These are phyloP conservation scores for Moniliophthora roreri DNA, from an alignment of 1,284 basidiomycete genomes.

Conservation along the genomic window DNA sequence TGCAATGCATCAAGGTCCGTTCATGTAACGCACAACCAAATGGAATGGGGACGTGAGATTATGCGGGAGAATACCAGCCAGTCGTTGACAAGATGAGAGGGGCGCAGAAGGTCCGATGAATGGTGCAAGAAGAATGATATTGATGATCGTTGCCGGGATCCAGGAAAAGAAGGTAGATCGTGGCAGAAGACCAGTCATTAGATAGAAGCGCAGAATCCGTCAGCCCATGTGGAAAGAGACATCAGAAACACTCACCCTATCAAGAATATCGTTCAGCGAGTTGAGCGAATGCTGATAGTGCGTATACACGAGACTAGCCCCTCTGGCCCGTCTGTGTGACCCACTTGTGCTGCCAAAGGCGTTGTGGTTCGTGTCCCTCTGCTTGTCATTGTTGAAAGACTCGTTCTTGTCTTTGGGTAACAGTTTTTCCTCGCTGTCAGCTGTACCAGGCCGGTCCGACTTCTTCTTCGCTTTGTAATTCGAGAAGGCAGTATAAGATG, in stretches of 20 bases:
- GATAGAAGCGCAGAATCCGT: no score
- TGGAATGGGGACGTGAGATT: background rate
- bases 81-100: no score
- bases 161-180: no score
- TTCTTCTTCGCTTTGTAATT: slow-evolving; percentile 26
- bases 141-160: no score
- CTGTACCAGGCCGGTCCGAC: slow-evolving; percentile 44
- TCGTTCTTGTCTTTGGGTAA: slow-evolving; percentile 34
- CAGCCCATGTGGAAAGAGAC: no score
- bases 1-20: slow-evolving; percentile 6
- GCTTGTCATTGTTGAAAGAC: slow-evolving; percentile 14
- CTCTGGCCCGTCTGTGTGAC: slow-evolving; percentile 10
- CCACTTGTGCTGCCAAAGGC: background rate
- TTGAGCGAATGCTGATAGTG: slow-evolving; percentile 78
- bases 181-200: no score
- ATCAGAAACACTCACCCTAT: slow-evolving; percentile 51
- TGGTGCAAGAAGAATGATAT: no score
- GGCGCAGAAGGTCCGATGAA: no score
- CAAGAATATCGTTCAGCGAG: slow-evolving; percentile 73
- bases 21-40: background rate
- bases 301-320: slow-evolving; percentile 56
- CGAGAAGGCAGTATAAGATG: slow-evolving; percentile 35
- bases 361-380: slow-evolving; percentile 9
- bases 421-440: slow-evolving; percentile 55
- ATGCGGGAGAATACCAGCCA: no score